These are phyloP conservation scores for Leucaena leucocephala DNA, from an alignment of 306 rosid species.

Conservation along the genomic window DNA sequence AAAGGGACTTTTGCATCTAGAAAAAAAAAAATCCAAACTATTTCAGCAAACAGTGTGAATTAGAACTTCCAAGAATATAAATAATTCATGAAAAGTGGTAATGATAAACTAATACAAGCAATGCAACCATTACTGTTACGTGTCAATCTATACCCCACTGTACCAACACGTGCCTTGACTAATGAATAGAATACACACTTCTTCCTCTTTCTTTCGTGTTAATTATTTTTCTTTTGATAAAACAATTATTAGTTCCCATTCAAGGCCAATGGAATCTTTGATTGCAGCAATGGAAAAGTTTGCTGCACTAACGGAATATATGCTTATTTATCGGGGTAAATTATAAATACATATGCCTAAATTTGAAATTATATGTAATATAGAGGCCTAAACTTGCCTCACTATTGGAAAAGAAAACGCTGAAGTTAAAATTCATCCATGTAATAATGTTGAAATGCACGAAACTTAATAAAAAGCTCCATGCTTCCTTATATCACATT, in stretches of 20 bases:
- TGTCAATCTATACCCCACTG: no score
- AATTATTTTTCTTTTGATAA: background rate
- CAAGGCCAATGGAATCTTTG: constrained; percentile 22
- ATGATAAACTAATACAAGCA: constrained; percentile 8
- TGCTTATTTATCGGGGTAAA: background rate
- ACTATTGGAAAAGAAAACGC: constrained; percentile 7
- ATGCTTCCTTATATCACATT: constrained; percentile 14
- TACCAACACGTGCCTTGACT: no score
- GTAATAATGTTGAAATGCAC: background rate
- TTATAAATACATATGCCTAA: background rate
- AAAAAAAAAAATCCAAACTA: constrained; percentile 29
- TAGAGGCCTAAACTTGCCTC: constrained; percentile 15
- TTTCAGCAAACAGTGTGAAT: constrained; percentile 39
- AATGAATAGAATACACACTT: no score
- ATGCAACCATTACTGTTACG: background rate
- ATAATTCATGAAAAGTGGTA: constrained; percentile 19
- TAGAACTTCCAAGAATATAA: constrained; percentile 22
- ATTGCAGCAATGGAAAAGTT: constrained; percentile 30
- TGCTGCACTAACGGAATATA: background rate
- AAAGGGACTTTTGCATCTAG: constrained; percentile 62
- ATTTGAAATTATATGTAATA: background rate
- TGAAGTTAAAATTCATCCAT: background rate
- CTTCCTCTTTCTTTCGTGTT: no score
- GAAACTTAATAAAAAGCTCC: constrained; percentile 1
- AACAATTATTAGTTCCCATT: constrained; percentile 9